These are phyloP conservation scores for Populus tomentosa DNA, from an alignment of 441 rosid species.

Conservation along the genomic window DNA sequence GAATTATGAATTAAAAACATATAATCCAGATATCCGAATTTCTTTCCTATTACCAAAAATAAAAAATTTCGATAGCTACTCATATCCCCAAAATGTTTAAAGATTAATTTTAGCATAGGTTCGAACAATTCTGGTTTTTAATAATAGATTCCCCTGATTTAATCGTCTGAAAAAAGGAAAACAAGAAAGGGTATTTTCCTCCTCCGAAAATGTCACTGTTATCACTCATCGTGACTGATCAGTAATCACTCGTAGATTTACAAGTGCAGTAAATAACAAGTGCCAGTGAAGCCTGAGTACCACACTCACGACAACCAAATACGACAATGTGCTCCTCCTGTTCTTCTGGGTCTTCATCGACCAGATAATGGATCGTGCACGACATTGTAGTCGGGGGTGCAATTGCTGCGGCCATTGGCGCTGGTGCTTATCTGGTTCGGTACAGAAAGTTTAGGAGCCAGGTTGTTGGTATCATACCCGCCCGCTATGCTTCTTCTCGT, in stretches of 20 bases:
- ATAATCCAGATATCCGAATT: too few species aligned
- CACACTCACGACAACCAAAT: not conserved
- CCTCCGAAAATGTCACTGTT: not conserved
- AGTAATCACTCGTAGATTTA: not conserved
- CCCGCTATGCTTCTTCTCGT: conserved; percentile 85
- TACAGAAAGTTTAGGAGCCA: conserved; percentile 63
- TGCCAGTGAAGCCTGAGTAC: not conserved
- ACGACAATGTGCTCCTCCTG: conserved; percentile 35
- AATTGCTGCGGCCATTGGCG: conserved; percentile 62
- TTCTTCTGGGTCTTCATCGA: conserved; percentile 35
- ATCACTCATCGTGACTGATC: not conserved
- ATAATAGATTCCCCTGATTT: not conserved
- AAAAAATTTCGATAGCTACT: too few species aligned
- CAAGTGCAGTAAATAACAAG: not conserved
- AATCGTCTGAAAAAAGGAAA: too few species aligned
- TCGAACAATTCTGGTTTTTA: not conserved
- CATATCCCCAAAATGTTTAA: too few species aligned
- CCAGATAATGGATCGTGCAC: conserved; percentile 64
- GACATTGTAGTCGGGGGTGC: conserved; percentile 66
- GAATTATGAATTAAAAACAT: not conserved
- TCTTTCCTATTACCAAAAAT: too few species aligned
- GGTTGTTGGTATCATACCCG: conserved; percentile 89
- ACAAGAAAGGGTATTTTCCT: too few species aligned
- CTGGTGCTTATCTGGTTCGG: conserved; percentile 50
- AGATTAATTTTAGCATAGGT: not conserved